These are phyloP conservation scores for Celoporthe dispersa DNA, from an alignment of 2,329 filamentous ascomycete genomes.

Conservation along the genomic window DNA sequence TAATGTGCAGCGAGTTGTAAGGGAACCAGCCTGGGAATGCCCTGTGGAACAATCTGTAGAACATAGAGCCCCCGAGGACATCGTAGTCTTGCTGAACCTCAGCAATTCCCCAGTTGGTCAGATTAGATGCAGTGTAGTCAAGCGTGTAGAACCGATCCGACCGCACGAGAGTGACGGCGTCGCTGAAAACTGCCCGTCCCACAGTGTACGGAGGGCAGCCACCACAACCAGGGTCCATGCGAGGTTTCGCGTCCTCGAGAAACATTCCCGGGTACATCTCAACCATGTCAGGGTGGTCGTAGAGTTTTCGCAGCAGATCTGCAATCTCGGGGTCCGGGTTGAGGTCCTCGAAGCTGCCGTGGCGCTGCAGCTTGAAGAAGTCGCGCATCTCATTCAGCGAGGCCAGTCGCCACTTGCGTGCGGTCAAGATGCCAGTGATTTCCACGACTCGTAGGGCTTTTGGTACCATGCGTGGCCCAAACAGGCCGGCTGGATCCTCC, in stretches of 20 bases:
- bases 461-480: slow-evolving; percentile 64
- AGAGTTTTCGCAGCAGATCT: slow-evolving; percentile 60
- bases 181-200: slow-evolving; percentile 60
- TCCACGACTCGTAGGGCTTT: slow-evolving; percentile 63
- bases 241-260: slow-evolving; percentile 60
- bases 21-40: slow-evolving; percentile 50
- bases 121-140: slow-evolving; percentile 47
- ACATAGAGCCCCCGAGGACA: slow-evolving; percentile 47
- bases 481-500: slow-evolving; percentile 63
- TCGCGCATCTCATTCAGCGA: slow-evolving; percentile 68
- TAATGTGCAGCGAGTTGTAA: slow-evolving; percentile 44
- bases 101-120: slow-evolving; percentile 51
- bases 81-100: slow-evolving; percentile 44
- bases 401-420: slow-evolving; percentile 63
- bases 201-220: slow-evolving; percentile 58
- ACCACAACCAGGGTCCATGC: slow-evolving; percentile 55
- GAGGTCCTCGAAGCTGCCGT: slow-evolving; percentile 62
- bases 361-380: slow-evolving; percentile 63
- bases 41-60: slow-evolving; percentile 52
- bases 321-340: slow-evolving; percentile 61
- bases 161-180: slow-evolving; percentile 63
- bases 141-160: slow-evolving; percentile 63
- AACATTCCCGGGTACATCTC: slow-evolving; percentile 73
- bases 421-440: slow-evolving; percentile 65
- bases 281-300: slow-evolving; percentile 67